Evolutionary conservation across 495 filamentous ascomycete genomes (phyloP).

Genomic region (Friedmanniomyces simplex): DNA sequence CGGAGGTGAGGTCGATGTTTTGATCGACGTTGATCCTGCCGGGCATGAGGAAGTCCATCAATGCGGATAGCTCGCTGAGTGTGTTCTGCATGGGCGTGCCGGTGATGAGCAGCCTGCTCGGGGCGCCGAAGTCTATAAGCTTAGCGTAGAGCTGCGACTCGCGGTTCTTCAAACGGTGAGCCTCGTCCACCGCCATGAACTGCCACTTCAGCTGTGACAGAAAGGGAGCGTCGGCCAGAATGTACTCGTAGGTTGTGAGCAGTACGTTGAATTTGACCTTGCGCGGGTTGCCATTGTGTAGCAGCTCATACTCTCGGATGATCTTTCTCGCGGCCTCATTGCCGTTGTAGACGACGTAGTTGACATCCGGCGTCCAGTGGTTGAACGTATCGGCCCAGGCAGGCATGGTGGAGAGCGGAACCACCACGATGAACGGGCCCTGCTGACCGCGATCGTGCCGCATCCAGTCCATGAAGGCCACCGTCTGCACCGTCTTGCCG

Average conservation of each 20-base stretch:
- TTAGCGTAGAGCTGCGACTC: constrained; percentile 84
- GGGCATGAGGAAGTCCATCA: constrained; percentile 93
- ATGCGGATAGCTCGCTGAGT: constrained; percentile 75
- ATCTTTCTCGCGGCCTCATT: constrained; percentile 69
- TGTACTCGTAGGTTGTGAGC: constrained; percentile 93
- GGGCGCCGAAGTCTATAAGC: constrained; percentile 72
- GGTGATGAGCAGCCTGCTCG: constrained; percentile 83
- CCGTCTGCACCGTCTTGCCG: constrained; percentile 96
- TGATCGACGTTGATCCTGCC: constrained; percentile 77
- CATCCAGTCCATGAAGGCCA: constrained; percentile 94
- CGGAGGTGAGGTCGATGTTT: constrained; percentile 69
- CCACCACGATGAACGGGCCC: constrained; percentile 91
- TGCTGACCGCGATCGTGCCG: constrained; percentile 83
- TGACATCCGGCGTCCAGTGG: constrained; percentile 88
- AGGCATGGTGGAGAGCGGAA: constrained; percentile 89
- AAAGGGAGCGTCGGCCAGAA: constrained; percentile 66
- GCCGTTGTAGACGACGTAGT: constrained; percentile 94
- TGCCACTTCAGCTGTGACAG: constrained; percentile 90
- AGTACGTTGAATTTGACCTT: constrained; percentile 90
- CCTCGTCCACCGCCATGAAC: constrained; percentile 91
- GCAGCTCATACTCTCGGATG: constrained; percentile 78
- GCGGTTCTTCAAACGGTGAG: constrained; percentile 91
- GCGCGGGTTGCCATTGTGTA: constrained; percentile 69
- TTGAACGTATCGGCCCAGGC: constrained; percentile 98
- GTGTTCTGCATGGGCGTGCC: constrained; percentile 98